These are phyloP conservation scores for Acacia acuminata DNA, from an alignment of 306 rosid genomes.

Conservation along the genomic window DNA sequence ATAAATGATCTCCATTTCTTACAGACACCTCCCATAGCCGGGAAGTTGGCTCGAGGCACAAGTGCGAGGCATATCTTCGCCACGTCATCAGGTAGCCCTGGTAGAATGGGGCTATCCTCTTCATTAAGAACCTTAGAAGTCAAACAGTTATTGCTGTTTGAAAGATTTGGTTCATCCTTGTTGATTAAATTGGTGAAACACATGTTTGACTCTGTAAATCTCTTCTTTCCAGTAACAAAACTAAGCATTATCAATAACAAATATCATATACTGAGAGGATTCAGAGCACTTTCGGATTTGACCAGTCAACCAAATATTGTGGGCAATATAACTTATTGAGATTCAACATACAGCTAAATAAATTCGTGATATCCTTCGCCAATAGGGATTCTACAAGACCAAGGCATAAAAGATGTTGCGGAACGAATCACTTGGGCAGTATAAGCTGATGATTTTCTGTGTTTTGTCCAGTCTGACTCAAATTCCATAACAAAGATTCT, in stretches of 20 bases:
- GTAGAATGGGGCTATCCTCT: slow-evolving; percentile 52
- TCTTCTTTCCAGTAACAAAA: slow-evolving; percentile 64
- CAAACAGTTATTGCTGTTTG: slow-evolving; percentile 43
- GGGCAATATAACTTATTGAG: slow-evolving; percentile 23
- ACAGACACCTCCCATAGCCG: slow-evolving; percentile 71
- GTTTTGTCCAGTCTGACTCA: slow-evolving; percentile 74
- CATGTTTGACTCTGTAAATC: slow-evolving; percentile 56
- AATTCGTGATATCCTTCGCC: slow-evolving; percentile 77
- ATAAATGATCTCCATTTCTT: slow-evolving; percentile 88
- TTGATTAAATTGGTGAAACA: slow-evolving; percentile 50
- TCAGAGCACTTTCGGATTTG: slow-evolving; percentile 33
- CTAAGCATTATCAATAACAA: slow-evolving; percentile 56
- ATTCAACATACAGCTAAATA: slow-evolving; percentile 41
- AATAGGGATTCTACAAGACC: slow-evolving; percentile 92
- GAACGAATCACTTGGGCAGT: slow-evolving; percentile 75
- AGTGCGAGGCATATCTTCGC: slow-evolving; percentile 89
- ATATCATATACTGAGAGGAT: slow-evolving; percentile 32
- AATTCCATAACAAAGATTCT: slow-evolving; percentile 77
- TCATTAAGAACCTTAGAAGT: slow-evolving; percentile 41
- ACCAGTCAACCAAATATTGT: slow-evolving; percentile 35
- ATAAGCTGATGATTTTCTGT: slow-evolving; percentile 67
- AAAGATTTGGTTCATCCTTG: slow-evolving; percentile 42
- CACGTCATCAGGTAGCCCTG: slow-evolving; percentile 92
- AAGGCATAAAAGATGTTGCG: slow-evolving; percentile 79
- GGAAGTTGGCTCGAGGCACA: slow-evolving; percentile 75